These are phyloP conservation scores for Domatiomyces catenatus DNA, from an alignment of 2,329 filamentous ascomycete genomes.

Conservation along the genomic window DNA sequence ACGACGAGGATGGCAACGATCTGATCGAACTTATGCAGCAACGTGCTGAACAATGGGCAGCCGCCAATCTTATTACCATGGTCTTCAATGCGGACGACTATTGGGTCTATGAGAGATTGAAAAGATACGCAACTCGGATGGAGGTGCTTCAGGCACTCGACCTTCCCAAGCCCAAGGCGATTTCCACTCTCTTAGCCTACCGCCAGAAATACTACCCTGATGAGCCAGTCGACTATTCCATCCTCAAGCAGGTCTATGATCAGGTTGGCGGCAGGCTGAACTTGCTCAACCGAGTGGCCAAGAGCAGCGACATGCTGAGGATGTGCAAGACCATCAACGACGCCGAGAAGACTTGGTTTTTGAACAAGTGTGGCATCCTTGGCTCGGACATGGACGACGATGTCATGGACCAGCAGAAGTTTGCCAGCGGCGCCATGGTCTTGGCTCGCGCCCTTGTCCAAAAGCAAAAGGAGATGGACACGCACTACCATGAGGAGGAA, in stretches of 20 bases:
- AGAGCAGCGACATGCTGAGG: conserved; percentile 60
- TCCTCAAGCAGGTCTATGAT: conserved; percentile 67
- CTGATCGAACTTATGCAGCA: conserved; percentile 90
- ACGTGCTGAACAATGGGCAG: conserved; percentile 90
- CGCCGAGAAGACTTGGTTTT: conserved; percentile 61
- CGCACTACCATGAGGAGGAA: conserved; percentile 47
- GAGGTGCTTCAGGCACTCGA: conserved; percentile 79
- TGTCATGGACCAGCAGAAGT: conserved; percentile 96
- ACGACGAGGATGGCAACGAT: conserved; percentile 86
- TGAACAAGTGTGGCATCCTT: conserved; percentile 65
- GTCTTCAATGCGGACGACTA: conserved; percentile 96
- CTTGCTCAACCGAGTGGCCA: conserved; percentile 82
- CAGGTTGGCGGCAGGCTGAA: conserved; percentile 75
- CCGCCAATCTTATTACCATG: conserved; percentile 69
- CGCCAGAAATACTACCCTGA: conserved; percentile 64
- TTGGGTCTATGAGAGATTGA: conserved; percentile 92
- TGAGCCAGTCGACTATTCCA: conserved; percentile 31
- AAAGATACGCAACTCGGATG: conserved; percentile 85
- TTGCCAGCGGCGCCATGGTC: conserved; percentile 85
- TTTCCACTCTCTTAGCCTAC: conserved; percentile 63
- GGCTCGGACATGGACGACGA: conserved; percentile 79
- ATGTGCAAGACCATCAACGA: conserved; percentile 60
- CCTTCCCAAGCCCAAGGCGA: conserved; percentile 61
- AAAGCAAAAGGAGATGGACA: conserved; percentile 50
- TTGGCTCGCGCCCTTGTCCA: conserved; percentile 85